Evolutionary conservation across 2,329 filamentous ascomycete genomes (phyloP), one percentile per base, ranked within the genome.

Genomic region (Colletotrichum destructivum): DNA sequence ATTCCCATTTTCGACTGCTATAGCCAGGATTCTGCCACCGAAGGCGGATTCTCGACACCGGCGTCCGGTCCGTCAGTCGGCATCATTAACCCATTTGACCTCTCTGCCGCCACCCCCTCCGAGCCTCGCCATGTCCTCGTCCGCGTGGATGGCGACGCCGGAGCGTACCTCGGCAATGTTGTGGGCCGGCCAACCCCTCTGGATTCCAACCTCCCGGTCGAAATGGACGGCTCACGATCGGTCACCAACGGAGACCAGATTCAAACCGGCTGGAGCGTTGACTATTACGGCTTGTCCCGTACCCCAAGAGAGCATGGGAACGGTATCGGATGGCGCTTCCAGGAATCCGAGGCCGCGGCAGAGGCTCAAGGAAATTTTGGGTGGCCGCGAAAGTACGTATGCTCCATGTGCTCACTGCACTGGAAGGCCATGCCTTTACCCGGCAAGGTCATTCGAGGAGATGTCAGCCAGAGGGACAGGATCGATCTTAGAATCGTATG

Each of bases 371-470:
- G 49, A 8, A 71, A 49, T 44, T 61, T 52, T 46, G 56, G 44
- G n/a, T 71, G 55, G 63, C 71, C 68, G 12, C 52, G 62, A 44
- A 71, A 71, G 44, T 71, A 52, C 26, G 64, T 72, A 6, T 73
- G 71, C 54, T 56, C 69, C 16, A 40, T 72, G 35, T 73, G 71
- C 51, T 68, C 54, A 26, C 49, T 73, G 46, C 71, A 69, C 16
- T 73, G 71, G 71, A 73, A 71, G 42, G 66, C 66, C 12, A 61
- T 72, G 38, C 69, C 69, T 65, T 35, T 72, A 35, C 66, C 69
- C 21, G 55, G 40, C 26, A 69, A 72, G 47, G 71, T 67, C 12
- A 68, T 71, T 21, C 69, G 69, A 31, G 65, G 69, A 13, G 69
- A 71, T 49, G 26, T 71, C 26, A 71, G 69, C 15, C 69, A 71